Base-by-base conservation (phyloP, 2,329 filamentous ascomycete genomes). In the Cytospora piceicola region DNA sequence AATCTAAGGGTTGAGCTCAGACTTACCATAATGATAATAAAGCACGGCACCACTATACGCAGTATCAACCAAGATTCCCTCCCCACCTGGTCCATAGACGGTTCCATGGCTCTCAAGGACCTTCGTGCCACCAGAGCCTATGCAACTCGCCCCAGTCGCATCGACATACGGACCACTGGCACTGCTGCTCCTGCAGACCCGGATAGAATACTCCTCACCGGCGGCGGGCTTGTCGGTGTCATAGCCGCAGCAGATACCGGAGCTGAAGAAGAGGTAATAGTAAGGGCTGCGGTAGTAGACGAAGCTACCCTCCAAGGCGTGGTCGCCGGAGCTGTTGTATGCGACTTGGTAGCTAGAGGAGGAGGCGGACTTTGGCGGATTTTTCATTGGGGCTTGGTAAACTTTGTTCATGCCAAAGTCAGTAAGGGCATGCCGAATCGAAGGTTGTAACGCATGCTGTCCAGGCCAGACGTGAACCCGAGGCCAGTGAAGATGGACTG, bases 81-180 rank as follows among this genome's bases (percentile, higher is more conserved):
- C 86, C 53, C 88, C 87, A 67, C 87, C 88, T 22, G 87, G 87
- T 24, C 83, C 87, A 70, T 89, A 90, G 0, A 88, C 81, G 27
- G 75, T 83, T 4, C 76, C 83, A 69, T 90, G 86, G 30, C 80
- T 85, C 66, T 80, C 80, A 0, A 90, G 77, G 0, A 90, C 82
- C 12, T 82, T 77, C 0, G 84, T 87, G 1, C 88, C 88, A 8
- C 88, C 87, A 29, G 83, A 82, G 5, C 76, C 71, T 0, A 79
- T 82, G 72, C 86, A 89, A 12, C 80, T 75, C 7, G 73, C 76
- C 4, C 86, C 86, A 46, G 73, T 73, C 62, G 80, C 77, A 69
- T 90, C 88, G 20, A 79, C 83, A 71, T 86, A 90, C 2, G 77
- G 77, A 0, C 85, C 79, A 1, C 79, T 84, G 0, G 82, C 77